These are phyloP conservation scores for Daldinia grandis DNA, from an alignment of 495 filamentous ascomycete genomes.

Conservation along the genomic window DNA sequence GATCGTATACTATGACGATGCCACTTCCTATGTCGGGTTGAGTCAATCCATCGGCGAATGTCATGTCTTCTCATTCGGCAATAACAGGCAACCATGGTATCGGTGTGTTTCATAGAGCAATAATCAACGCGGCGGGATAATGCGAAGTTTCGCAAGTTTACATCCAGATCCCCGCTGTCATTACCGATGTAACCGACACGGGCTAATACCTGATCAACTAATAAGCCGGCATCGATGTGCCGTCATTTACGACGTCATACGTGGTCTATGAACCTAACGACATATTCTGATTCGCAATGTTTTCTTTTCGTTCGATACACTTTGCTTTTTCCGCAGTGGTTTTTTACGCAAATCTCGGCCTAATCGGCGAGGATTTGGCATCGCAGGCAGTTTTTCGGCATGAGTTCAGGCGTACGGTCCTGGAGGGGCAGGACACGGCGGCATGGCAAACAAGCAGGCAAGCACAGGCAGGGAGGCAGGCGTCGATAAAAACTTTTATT, in stretches of 20 bases:
- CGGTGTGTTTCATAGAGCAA: background rate
- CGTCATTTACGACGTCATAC: constrained; percentile 26
- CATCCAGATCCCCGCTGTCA: background rate
- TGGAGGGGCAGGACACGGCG: constrained; percentile 25
- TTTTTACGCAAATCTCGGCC: constrained; percentile 36
- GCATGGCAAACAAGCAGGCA: constrained; percentile 19
- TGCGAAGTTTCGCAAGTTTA: background rate
- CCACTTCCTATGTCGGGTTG: constrained; percentile 49
- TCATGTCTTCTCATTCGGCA: background rate
- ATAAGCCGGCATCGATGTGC: constrained; percentile 29
- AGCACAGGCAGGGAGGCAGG: constrained; percentile 27
- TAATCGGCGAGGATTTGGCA: constrained; percentile 24
- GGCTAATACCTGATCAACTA: constrained; percentile 19
- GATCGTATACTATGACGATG: constrained; percentile 39
- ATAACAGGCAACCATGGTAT: background rate
- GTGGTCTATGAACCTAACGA: constrained; percentile 29
- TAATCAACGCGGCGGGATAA: background rate
- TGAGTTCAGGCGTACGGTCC: constrained; percentile 38
- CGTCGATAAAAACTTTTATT: constrained; percentile 13
- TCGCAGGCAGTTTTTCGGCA: constrained; percentile 32
- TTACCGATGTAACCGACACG: constrained; percentile 4
- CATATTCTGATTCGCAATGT: constrained; percentile 21
- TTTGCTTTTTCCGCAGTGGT: constrained; percentile 30
- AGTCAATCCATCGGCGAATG: background rate
- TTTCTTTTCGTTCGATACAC: constrained; percentile 12